A percentile compares a stretch with the other conserved stretches of the same genome.
phyloP scores from a whole-genome alignment of 495 filamentous ascomycete genomes.

The Hypoxylon trugodes region DNA sequence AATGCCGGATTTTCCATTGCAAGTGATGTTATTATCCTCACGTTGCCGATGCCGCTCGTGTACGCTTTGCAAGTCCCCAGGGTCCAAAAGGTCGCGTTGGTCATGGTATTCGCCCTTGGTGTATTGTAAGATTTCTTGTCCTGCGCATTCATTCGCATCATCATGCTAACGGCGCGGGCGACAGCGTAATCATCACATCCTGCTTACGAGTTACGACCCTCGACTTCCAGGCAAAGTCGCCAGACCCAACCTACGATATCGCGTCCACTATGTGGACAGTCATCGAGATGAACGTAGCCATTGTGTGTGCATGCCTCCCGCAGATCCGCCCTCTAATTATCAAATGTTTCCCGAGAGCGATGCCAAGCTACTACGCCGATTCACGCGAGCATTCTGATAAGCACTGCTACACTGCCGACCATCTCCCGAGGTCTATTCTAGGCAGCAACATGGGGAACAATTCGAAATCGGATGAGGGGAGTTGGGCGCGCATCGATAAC shows the following conservation, averaged over 20 bases:
- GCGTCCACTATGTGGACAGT: constrained; percentile 57
- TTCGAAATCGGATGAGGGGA: constrained; percentile 11
- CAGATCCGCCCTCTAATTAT: constrained; percentile 39
- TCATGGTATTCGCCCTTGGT: constrained; percentile 65
- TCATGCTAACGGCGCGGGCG: constrained; percentile 6
- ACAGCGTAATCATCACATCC: constrained; percentile 44
- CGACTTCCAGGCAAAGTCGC: constrained; percentile 38
- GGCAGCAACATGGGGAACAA: constrained; percentile 13
- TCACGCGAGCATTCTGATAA: constrained; percentile 23
- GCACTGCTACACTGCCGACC: constrained; percentile 1
- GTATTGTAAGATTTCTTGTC: constrained; percentile 50
- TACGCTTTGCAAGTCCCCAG: constrained; percentile 58
- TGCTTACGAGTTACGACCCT: constrained; percentile 44
- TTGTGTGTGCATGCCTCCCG: constrained; percentile 60
- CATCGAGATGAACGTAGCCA: constrained; percentile 56
- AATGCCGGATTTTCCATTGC: constrained; percentile 63
- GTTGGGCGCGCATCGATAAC: constrained; percentile 21
- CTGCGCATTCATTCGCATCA: not conserved
- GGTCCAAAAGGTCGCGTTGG: constrained; percentile 60
- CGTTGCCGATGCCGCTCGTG: constrained; percentile 65
- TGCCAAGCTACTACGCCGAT: constrained; percentile 25
- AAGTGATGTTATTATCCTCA: constrained; percentile 64
- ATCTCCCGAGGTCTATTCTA: constrained; percentile 15
- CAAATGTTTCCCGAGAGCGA: constrained; percentile 38
- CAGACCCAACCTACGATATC: constrained; percentile 45